Evolutionary conservation across 129 eudicot genomes (phyloP).

Genomic region (carrot (Daucus carota)): DH1_v3.0 NC_030388.2:6012501-6013000

Average conservation of each 20-base stretch:
- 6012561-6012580: constrained; percentile 56
- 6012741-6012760: constrained; percentile 90
- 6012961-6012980: constrained; percentile 78
- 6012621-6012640: constrained; percentile 6
- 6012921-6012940: not conserved
- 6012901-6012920: not conserved
- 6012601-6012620: constrained; percentile 80
- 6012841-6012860: not conserved
- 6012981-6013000: constrained; percentile 84
- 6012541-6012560: constrained; percentile 64
- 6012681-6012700: constrained; percentile 70
- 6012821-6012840: constrained; percentile 1
- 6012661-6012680: not conserved
- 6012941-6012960: constrained; percentile 58
- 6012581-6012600: constrained; percentile 91
- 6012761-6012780: constrained; percentile 85
- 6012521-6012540: constrained; percentile 79
- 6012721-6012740: constrained; percentile 71
- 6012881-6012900: not conserved
- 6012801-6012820: constrained; percentile 43
- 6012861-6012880: not conserved
- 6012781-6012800: constrained; percentile 54
- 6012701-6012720: constrained; percentile 88
- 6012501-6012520: not conserved
- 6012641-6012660: not conserved